phyloP scores from a whole-genome alignment of 345 rosid genomes.

The Arabis hirsuta region DNA sequence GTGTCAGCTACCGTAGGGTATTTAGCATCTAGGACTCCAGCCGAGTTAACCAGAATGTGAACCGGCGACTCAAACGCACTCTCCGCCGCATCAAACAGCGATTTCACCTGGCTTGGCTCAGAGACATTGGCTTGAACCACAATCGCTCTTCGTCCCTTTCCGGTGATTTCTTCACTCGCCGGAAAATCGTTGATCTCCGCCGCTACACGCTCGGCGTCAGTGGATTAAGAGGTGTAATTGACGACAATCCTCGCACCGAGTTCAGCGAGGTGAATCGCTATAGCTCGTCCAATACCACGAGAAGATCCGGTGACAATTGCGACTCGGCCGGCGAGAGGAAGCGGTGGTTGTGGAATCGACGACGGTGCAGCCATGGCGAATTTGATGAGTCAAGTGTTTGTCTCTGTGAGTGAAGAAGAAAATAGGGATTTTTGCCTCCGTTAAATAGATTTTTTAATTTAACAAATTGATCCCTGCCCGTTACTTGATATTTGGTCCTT shows the following conservation, averaged over 20 bases:
- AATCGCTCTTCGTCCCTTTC: constrained; percentile 46
- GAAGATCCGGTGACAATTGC: constrained; percentile 76
- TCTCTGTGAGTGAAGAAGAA: background rate
- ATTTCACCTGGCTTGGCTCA: constrained; percentile 63
- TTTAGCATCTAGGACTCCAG: constrained; percentile 59
- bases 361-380: constrained; percentile 14
- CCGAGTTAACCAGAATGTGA: constrained; percentile 62
- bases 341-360: constrained; percentile 19
- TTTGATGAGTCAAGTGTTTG: constrained; percentile 1
- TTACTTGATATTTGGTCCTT: background rate
- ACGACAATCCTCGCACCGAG: constrained; percentile 66
- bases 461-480: background rate
- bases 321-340: constrained; percentile 57
- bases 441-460: background rate
- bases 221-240: constrained; percentile 59
- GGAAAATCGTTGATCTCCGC: constrained; percentile 55
- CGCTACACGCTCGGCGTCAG: constrained; percentile 54
- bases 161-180: constrained; percentile 19
- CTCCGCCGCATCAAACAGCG: constrained; percentile 62
- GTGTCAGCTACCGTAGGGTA: constrained; percentile 61
- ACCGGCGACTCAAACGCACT: constrained; percentile 51
- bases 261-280: constrained; percentile 60
- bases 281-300: constrained; percentile 68
- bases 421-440: no score
- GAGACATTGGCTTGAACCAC: constrained; percentile 62